Base-by-base conservation (phyloP, 2,329 filamentous ascomycete genomes). In the Proliferodiscus dingleyae region DNA sequence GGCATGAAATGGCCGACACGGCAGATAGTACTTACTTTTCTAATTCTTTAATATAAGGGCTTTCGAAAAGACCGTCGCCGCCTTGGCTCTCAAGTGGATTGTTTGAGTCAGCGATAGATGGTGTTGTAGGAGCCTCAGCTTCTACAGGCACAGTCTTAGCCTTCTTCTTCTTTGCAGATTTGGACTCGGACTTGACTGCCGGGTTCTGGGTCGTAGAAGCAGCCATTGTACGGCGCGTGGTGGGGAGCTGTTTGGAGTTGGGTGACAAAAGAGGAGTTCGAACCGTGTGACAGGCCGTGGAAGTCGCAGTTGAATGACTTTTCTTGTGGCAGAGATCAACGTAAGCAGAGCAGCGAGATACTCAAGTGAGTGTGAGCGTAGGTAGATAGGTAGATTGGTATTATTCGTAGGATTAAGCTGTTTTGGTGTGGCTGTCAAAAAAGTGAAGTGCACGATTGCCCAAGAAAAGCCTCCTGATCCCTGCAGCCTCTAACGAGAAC, bases 1-100 rank as follows among this genome's bases (percentile, higher is more conserved):
- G n/a, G n/a, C n/a, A n/a, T n/a, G n/a, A n/a, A n/a, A n/a, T n/a
- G n/a, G 7, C 8, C 5, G 24, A n/a, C 26, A 32, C 10, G 8
- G 19, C 19, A 15, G 11, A 18, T 15, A 30, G n/a, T 19, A 64
- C 82, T 64, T 72, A 95, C 90, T 95, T 96, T 64, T 91, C 82
- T 40, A 97, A 75, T 66, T 97, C 91, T 64, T 83, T 89, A 64
- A 96, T 77, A 69, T 91, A 89, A 30, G 82, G 74, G 61, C 80
- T 89, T 65, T 96, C 90, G 51, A 71, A 72, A 52, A 66, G 62
- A 49, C 80, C 80, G 46, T 87, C 82, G 41, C 60, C 60, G 48
- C 53, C 57, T 43, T 41, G 58, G 49, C 54, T 64, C 29, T 63
- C 61, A 16, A 55, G 37, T 16, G 70, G 67, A 49, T 73, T 81